Conservation (phyloP, 768 basidiomycete species). For the Panaeolus papilionaceus region DNA sequence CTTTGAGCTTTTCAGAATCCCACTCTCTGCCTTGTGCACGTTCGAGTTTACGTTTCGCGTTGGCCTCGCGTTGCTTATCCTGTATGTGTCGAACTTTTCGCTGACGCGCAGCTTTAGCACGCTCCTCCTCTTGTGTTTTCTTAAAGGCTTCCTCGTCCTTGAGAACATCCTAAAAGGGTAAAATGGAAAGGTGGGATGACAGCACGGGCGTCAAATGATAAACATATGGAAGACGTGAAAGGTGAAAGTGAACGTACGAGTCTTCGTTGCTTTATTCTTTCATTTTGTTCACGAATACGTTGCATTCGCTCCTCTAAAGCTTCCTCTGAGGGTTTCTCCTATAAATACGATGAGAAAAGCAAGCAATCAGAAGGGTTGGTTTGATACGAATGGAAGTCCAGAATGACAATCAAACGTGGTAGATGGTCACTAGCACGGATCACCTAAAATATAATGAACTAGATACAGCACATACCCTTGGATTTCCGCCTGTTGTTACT, state of each 20-base stretch:
- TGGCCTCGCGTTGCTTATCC: constrained; percentile 76
- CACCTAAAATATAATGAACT: not conserved
- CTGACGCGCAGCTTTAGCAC: constrained; percentile 57
- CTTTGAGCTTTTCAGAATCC: constrained; percentile 73
- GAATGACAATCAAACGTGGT: not conserved
- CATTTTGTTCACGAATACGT: constrained; percentile 74
- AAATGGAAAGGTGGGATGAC: constrained; percentile 9
- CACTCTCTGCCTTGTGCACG: constrained; percentile 81
- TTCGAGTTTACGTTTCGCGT: constrained; percentile 83
- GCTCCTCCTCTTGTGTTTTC: constrained; percentile 70
- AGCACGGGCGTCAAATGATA: constrained; percentile 17
- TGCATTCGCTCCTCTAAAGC: constrained; percentile 73
- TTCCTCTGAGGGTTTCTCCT: constrained; percentile 77
- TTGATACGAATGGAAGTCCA: not conserved
- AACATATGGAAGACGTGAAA: not conserved
- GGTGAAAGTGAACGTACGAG: constrained; percentile 44
- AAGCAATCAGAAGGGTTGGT: not conserved
- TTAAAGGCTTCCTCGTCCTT: constrained; percentile 84
- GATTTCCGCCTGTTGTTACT: constrained; percentile 81
- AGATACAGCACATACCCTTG: constrained; percentile 56
- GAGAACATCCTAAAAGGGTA: constrained; percentile 65
- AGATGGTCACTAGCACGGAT: not conserved
- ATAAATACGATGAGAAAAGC: not conserved
- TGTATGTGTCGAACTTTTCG: constrained; percentile 74
- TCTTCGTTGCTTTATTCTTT: constrained; percentile 76